Evolutionary conservation across 345 rosid genomes (phyloP).

Genomic region (Lumnitzera racemosa): DNA sequence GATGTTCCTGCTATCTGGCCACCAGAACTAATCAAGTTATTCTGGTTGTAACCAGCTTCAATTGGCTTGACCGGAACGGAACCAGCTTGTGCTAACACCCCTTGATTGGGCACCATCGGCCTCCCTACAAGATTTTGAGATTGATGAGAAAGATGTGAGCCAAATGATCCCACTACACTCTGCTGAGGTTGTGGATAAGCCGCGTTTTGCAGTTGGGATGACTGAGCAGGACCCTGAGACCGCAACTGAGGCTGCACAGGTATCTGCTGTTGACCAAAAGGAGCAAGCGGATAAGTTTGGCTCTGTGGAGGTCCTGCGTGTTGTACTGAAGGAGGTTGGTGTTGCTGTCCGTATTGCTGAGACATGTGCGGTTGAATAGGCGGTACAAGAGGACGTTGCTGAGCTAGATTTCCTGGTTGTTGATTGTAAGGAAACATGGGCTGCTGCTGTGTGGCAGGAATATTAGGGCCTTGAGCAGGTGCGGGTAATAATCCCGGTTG

Average conservation of each 20-base stretch:
- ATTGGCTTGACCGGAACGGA: constrained; percentile 20
- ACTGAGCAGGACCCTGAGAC: constrained; percentile 30
- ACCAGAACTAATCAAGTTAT: constrained; percentile 16
- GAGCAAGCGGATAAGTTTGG: constrained; percentile 30
- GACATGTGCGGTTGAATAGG: constrained; percentile 32
- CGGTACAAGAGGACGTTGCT: constrained; percentile 30
- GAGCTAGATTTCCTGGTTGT: constrained; percentile 34
- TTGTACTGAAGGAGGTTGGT: constrained; percentile 45
- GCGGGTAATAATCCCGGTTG: constrained; percentile 31
- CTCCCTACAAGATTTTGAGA: constrained; percentile 26
- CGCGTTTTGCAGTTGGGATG: constrained; percentile 22
- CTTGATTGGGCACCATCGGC: constrained; percentile 25
- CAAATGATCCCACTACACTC: constrained; percentile 20
- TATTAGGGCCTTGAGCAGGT: constrained; percentile 20
- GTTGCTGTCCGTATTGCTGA: constrained; percentile 39
- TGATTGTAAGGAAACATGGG: constrained; percentile 25
- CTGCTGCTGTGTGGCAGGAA: constrained; percentile 28
- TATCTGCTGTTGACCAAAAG: constrained; percentile 31
- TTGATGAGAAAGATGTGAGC: constrained; percentile 23
- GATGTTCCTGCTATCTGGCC: constrained; percentile 16
- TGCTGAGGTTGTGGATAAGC: constrained; percentile 34
- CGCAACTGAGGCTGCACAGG: constrained; percentile 32
- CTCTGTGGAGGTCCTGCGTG: constrained; percentile 25
- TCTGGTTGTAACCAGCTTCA: constrained; percentile 27
- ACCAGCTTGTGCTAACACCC: constrained; percentile 23